Conservation (phyloP, 495 filamentous ascomycete species). For the Aspergillus bridgeri region DNA sequence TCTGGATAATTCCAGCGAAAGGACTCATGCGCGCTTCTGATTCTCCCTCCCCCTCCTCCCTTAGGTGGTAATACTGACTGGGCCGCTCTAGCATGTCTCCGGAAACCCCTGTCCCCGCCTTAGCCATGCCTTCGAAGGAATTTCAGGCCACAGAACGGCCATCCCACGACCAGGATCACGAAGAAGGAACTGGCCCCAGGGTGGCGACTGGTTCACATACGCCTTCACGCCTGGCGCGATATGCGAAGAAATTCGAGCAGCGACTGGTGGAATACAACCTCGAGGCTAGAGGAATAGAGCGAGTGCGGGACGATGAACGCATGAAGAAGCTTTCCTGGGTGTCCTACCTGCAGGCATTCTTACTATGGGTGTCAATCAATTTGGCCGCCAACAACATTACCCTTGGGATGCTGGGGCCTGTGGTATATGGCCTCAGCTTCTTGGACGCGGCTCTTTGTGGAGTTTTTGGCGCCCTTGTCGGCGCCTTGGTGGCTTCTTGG, state of each 20-base stretch:
- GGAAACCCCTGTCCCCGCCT: constrained; percentile 28
- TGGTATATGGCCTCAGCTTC: constrained; percentile 67
- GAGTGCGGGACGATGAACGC: constrained; percentile 61
- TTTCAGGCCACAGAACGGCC: constrained; percentile 11
- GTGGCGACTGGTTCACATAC: constrained; percentile 18
- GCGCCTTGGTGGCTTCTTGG: constrained; percentile 59
- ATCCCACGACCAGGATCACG: constrained; percentile 16
- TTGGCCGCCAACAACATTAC: constrained; percentile 74
- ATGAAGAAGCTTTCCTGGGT: constrained; percentile 51
- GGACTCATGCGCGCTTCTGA: constrained; percentile 49
- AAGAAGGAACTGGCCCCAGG: constrained; percentile 16
- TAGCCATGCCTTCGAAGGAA: constrained; percentile 29
- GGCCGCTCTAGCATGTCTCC: constrained; percentile 32
- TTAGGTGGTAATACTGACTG: constrained; percentile 23
- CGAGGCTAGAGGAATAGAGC: constrained; percentile 72
- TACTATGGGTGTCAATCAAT: constrained; percentile 76
- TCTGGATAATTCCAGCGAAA: constrained; percentile 62
- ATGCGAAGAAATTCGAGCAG: constrained; percentile 37
- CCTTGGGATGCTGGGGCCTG: constrained; percentile 67
- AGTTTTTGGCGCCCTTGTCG: constrained; percentile 60
- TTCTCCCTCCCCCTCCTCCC: constrained; percentile 4
- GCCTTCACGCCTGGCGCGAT: constrained; percentile 29
- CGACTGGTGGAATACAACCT: constrained; percentile 53
- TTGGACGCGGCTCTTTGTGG: constrained; percentile 62
- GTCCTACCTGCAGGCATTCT: constrained; percentile 58